phyloP scores from a whole-genome alignment of 2,329 filamentous ascomycete genomes.

The Exophiala phaeomuriformis region DNA sequence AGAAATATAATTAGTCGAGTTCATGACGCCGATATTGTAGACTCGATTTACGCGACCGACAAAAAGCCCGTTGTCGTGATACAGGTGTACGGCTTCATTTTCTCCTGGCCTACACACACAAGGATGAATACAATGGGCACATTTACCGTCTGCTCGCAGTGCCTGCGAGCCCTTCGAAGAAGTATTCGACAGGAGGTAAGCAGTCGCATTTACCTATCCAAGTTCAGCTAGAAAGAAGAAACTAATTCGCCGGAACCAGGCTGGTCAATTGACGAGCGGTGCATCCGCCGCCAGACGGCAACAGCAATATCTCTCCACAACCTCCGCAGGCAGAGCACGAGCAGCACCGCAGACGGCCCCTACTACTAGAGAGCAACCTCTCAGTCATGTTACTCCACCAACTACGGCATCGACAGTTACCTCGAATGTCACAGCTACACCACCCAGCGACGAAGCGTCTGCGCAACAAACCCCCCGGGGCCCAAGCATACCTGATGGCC shows the following conservation, averaged over 20 bases:
- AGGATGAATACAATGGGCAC: slow-evolving; percentile 6
- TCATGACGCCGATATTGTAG: slow-evolving; percentile 17
- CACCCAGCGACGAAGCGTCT: slow-evolving; percentile 1
- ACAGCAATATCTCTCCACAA: slow-evolving; percentile 3
- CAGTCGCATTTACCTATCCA: background rate
- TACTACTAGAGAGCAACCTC: background rate
- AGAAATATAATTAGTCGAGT: background rate
- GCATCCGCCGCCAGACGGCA: background rate
- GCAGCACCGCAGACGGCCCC: background rate
- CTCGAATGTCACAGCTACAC: slow-evolving; percentile 14
- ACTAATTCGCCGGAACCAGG: background rate
- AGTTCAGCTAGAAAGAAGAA: background rate
- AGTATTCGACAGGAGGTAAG: slow-evolving; percentile 10
- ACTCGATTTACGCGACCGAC: background rate
- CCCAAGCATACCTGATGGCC: background rate
- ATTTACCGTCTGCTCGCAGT: slow-evolving; percentile 22
- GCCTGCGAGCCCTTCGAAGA: slow-evolving; percentile 19
- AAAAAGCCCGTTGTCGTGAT: no score
- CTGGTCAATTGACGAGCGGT: background rate
- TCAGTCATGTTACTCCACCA: slow-evolving; percentile 3
- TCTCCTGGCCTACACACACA: background rate
- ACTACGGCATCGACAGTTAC: slow-evolving; percentile 16
- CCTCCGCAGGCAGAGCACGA: slow-evolving; percentile 5
- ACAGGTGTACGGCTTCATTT: background rate
- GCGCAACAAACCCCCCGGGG: background rate